Conservation (phyloP, 2,329 filamentous ascomycete species). For the Huntiella decipiens region DNA sequence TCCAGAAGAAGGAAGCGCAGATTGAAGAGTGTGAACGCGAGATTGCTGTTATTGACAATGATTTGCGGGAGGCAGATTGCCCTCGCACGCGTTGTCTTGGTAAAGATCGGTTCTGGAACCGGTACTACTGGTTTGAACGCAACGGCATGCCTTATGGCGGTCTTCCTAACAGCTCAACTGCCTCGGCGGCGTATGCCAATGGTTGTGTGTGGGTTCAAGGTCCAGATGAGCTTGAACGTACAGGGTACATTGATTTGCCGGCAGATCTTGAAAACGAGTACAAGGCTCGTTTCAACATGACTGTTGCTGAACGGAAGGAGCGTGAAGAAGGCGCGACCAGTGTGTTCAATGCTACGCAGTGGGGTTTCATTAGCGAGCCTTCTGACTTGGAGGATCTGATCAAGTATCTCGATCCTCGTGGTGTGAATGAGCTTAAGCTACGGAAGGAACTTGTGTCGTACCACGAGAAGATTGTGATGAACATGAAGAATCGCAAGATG, state of each 20-base stretch:
- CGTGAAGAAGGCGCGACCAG: constrained; percentile 69
- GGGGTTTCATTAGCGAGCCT: constrained; percentile 79
- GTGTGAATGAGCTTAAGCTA: constrained; percentile 69
- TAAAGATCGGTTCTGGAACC: constrained; percentile 93
- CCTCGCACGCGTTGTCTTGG: constrained; percentile 76
- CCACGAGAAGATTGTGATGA: constrained; percentile 53
- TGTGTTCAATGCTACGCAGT: constrained; percentile 59
- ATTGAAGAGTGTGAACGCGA: constrained; percentile 70
- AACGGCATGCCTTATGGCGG: constrained; percentile 95
- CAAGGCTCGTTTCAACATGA: constrained; percentile 57
- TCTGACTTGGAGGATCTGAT: constrained; percentile 62
- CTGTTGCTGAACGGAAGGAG: constrained; percentile 66
- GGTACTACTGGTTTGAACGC: constrained; percentile 98
- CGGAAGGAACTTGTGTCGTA: constrained; percentile 69
- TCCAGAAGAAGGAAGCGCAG: constrained; percentile 65
- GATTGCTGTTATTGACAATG: constrained; percentile 72
- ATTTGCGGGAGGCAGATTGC: constrained; percentile 84
- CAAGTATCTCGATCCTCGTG: constrained; percentile 73
- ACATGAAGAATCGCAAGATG: constrained; percentile 62
- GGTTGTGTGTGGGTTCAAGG: constrained; percentile 94
- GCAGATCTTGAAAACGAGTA: constrained; percentile 58
- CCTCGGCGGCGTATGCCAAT: constrained; percentile 75
- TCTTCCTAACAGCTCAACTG: constrained; percentile 72
- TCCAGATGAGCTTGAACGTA: constrained; percentile 69
- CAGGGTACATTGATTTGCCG: constrained; percentile 67